These are phyloP conservation scores for Aurantiochytrium sp. DNA, from an alignment of 108 stramenopile species.

Conservation along the genomic window DNA sequence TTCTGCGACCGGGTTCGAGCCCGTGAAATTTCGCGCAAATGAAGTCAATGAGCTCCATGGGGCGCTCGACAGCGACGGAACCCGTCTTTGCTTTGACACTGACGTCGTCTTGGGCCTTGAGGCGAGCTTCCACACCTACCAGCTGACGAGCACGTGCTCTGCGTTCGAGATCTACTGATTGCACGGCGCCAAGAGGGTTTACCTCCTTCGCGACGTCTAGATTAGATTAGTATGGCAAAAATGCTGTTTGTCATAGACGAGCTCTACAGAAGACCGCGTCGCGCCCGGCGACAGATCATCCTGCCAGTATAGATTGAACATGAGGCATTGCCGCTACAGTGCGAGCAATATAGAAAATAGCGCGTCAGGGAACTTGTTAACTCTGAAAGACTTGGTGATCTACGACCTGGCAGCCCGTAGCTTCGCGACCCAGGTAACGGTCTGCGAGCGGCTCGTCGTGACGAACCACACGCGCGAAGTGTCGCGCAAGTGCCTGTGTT, in stretches of 20 bases:
- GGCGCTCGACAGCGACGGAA: neutral
- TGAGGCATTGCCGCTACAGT: too few relatives aligned
- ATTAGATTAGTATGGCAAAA: too few relatives aligned
- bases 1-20: neutral
- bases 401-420: neutral
- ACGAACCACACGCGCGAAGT: neutral
- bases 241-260: too few relatives aligned
- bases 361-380: too few relatives aligned
- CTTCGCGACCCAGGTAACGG: constrained; percentile 5
- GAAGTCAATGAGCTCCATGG: neutral
- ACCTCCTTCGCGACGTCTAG: too few relatives aligned
- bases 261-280: too few relatives aligned
- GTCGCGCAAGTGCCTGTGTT: neutral
- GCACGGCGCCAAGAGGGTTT: too few relatives aligned
- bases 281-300: too few relatives aligned
- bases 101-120: neutral
- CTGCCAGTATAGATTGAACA: too few relatives aligned
- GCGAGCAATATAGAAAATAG: too few relatives aligned
- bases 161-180: neutral
- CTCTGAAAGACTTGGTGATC: too few relatives aligned
- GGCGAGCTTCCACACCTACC: neutral
- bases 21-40: neutral
- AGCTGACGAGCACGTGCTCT: neutral
- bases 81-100: neutral
- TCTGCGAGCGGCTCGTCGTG: neutral